Evolutionary conservation across 306 rosid species (phyloP).

Genomic region (Prunus mume): DNA sequence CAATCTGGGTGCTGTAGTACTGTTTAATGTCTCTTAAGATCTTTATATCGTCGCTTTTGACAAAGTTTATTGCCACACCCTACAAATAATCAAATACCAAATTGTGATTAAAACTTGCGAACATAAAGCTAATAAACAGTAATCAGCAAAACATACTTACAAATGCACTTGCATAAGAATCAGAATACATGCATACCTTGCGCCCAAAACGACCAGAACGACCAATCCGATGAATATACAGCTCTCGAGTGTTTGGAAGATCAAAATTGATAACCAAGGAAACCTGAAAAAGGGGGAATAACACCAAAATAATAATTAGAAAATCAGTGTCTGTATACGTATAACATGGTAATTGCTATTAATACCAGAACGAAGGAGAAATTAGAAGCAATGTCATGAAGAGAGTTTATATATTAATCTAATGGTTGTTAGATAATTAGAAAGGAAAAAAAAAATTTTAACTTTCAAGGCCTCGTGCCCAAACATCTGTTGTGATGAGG

Average conservation of each 20-base stretch:
- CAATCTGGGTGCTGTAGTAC: constrained; percentile 96
- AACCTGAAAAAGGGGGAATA: constrained; percentile 45
- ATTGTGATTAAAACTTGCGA: neutral
- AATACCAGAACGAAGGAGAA: too few species aligned
- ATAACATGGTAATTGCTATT: too few species aligned
- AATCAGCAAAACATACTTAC: too few species aligned
- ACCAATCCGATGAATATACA: constrained; percentile 94
- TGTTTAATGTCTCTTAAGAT: constrained; percentile 93
- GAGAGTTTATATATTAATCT: neutral
- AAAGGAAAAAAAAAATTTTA: neutral
- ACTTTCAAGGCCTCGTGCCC: constrained; percentile 98
- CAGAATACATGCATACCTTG: constrained; percentile 50
- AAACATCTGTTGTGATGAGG: constrained; percentile 93
- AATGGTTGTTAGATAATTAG: neutral
- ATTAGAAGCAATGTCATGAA: neutral
- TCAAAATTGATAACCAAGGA: constrained; percentile 91
- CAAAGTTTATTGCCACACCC: constrained; percentile 99
- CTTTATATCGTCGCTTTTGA: constrained; percentile 92
- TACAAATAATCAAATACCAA: constrained; percentile 24
- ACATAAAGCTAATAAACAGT: too few species aligned
- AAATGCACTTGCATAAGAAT: too few species aligned
- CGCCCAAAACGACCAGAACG: constrained; percentile 99
- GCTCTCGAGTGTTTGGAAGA: constrained; percentile 96
- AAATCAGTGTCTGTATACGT: too few species aligned
- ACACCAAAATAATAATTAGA: too few species aligned